Conservation (phyloP, 2,329 filamentous ascomycete genomes). For the Colletotrichum agaves region DNA sequence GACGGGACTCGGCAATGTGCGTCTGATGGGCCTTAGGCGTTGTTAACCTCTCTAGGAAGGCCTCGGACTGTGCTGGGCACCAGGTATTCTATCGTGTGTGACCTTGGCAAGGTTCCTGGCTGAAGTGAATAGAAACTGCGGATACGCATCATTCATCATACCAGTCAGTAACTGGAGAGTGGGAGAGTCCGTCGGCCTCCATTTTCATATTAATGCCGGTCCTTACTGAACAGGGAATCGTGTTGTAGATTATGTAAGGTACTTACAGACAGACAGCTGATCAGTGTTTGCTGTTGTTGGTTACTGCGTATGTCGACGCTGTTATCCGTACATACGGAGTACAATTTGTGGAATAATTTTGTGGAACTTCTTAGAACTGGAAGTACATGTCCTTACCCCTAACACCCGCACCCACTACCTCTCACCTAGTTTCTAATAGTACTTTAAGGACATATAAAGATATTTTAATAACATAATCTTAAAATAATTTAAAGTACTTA, state of each 20-base stretch:
- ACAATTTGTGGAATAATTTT: too few species aligned
- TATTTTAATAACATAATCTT: too few species aligned
- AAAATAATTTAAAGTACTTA: too few species aligned
- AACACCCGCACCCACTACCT: too few species aligned
- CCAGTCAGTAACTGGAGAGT: not conserved
- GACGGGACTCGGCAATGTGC: conserved; percentile 8
- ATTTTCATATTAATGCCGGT: conserved; percentile 13
- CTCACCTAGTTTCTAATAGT: too few species aligned
- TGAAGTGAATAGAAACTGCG: not conserved
- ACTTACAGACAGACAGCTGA: conserved; percentile 22
- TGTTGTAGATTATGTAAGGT: conserved; percentile 31
- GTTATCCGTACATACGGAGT: not conserved
- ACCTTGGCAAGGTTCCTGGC: conserved; percentile 27
- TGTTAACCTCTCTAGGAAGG: not conserved
- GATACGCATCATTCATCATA: not conserved
- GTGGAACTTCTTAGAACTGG: too few species aligned
- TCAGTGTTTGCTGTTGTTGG: conserved; percentile 18
- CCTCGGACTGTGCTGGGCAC: conserved; percentile 20
- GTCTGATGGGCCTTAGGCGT: conserved; percentile 12
- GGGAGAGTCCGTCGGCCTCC: conserved; percentile 24
- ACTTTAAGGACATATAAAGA: too few species aligned
- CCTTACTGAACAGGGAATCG: conserved; percentile 16
- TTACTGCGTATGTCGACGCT: conserved; percentile 15
- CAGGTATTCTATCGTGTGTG: conserved; percentile 13
- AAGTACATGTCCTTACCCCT: too few species aligned